These are phyloP conservation scores for Asterella californica DNA, from an alignment of 225 moss, liverwort and hornwort genomes.

Conservation along the genomic window DNA sequence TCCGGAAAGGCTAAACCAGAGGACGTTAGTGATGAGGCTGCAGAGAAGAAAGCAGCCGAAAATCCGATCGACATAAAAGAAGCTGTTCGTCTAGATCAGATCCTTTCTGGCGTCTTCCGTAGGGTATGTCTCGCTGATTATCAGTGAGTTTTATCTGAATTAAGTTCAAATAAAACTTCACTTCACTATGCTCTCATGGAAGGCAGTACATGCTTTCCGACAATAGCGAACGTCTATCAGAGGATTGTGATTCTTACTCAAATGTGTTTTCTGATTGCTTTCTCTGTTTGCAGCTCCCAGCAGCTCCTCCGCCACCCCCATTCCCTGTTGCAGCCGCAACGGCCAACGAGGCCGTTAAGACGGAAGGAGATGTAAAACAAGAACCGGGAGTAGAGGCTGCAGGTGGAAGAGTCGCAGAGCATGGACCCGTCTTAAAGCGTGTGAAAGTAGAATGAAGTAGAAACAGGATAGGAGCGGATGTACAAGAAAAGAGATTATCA, in stretches of 20 bases:
- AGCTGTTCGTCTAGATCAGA: constrained; percentile 77
- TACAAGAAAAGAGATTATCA: not conserved
- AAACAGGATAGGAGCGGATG: not conserved
- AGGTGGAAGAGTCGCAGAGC: constrained; percentile 25
- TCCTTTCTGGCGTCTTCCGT: constrained; percentile 75
- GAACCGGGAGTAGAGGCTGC: constrained; percentile 16
- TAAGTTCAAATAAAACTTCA: no score
- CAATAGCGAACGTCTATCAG: not conserved
- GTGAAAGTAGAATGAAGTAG: constrained; percentile 30
- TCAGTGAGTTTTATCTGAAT: not conserved
- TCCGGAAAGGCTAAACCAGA: constrained; percentile 50
- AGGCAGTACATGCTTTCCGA: not conserved
- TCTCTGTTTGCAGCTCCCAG: constrained; percentile 62
- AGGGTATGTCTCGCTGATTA: constrained; percentile 42
- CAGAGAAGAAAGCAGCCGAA: constrained; percentile 49
- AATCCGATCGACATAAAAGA: constrained; percentile 80
- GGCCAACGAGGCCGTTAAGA: constrained; percentile 16
- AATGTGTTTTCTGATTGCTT: not conserved
- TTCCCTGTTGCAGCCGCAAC: constrained; percentile 48
- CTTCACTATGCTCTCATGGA: not conserved
- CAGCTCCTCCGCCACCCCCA: constrained; percentile 76
- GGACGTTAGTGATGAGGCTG: constrained; percentile 51
- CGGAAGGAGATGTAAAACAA: constrained; percentile 32
- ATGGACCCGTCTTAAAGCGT: constrained; percentile 27
- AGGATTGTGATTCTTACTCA: not conserved